Conservation (phyloP, 192 early-diverging fungal genomes). For the Phycomyces blakesleeanus region DNA sequence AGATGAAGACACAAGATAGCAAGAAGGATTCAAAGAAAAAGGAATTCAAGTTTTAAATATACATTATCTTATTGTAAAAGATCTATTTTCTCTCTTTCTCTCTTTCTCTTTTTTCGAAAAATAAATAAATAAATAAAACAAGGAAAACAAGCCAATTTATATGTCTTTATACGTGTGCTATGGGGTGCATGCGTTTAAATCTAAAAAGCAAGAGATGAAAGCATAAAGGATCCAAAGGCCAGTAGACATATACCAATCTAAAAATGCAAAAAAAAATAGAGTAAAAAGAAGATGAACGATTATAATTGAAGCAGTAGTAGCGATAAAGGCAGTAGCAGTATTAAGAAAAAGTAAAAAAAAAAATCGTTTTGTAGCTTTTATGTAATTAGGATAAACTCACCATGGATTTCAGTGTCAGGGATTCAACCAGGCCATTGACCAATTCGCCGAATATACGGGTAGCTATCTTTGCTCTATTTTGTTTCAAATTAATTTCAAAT, state of each 20-base stretch:
- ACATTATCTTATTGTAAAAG: no score
- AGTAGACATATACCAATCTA: constrained; percentile 4
- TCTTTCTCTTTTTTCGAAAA: no score
- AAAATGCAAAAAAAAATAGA: no score
- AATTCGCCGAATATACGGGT: constrained; percentile 2
- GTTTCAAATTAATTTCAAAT: no score
- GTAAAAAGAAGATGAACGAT: no score
- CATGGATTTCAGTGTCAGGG: background rate
- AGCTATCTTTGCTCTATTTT: background rate
- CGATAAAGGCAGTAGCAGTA: no score
- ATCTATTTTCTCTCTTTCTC: no score
- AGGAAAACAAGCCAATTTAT: background rate
- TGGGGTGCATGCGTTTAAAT: background rate
- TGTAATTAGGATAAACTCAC: background rate
- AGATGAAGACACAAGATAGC: constrained; percentile 64
- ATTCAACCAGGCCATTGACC: background rate
- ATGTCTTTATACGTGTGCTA: background rate
- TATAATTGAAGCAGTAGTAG: no score
- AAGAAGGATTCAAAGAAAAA: constrained; percentile 35
- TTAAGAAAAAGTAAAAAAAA: no score
- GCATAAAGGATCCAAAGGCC: constrained; percentile 2
- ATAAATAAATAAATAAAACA: no score
- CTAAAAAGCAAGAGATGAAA: background rate
- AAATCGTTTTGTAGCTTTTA: background rate
- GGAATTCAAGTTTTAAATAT: constrained; percentile 39